These are phyloP conservation scores for Tulasnella sp. DNA, from an alignment of 768 basidiomycete species.

Conservation along the genomic window DNA sequence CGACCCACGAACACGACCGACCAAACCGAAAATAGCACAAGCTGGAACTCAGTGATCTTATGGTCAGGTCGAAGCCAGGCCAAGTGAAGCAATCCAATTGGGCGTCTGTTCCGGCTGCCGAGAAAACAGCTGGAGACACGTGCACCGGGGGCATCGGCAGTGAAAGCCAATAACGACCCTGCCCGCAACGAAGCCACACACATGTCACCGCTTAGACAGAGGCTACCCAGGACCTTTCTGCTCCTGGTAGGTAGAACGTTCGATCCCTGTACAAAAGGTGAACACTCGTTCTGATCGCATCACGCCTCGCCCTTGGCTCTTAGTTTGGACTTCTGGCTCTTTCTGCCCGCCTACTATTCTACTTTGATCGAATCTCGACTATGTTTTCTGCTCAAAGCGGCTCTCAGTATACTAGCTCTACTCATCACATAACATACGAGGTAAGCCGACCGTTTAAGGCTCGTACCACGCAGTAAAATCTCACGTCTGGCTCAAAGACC, in stretches of 20 bases:
- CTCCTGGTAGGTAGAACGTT: not conserved
- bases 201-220: not conserved
- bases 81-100: not conserved
- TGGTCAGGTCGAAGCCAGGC: not conserved
- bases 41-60: not conserved
- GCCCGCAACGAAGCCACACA: not conserved
- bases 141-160: not conserved
- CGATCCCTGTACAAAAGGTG: not conserved
- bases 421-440: not conserved
- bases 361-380: not conserved
- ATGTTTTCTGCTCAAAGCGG: not conserved
- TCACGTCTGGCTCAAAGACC: slow-evolving; percentile 33
- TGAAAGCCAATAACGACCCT: not conserved
- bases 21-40: not conserved
- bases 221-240: not conserved
- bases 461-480: not conserved
- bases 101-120: not conserved
- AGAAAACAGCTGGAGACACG: not conserved
- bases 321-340: not conserved
- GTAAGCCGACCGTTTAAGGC: not conserved
- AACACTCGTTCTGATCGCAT: not conserved
- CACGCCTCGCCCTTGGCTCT: not conserved
- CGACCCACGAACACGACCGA: not conserved
- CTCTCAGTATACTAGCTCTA: not conserved
- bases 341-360: not conserved